Base-by-base conservation (phyloP, 495 filamentous ascomycete species). In the Clohesyomyces aquaticus region DNA sequence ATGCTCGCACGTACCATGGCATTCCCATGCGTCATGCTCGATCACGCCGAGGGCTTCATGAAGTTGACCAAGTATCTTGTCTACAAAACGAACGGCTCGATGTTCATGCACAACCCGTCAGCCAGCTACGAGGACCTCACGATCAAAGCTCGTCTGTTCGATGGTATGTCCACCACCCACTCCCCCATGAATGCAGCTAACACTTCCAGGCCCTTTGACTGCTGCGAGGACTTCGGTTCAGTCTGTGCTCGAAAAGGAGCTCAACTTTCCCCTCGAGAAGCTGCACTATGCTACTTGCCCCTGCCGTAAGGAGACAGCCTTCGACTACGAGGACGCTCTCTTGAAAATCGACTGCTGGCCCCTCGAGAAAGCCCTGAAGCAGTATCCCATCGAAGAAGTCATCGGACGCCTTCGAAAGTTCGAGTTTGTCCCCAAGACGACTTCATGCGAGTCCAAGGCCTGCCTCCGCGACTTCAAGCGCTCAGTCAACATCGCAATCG, bases 11-110 rank as follows among this genome's bases (percentile, higher is more conserved):
- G 56, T 10, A 35, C 22, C 18, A 25, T 60, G 6, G 43, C 46
- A 1, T 51, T 50, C 22, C 43, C 56, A 1, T 60, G 56, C 56
- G n/a, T 8, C n/a, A 11, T 50, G 3, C 48, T 60, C 26, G 56
- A 60, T 25, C 56, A 50, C 56, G 56, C 56, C 3, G 56, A 60
- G 41, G 56, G 56, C 27, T 60, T 60, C 45, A 51, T 51, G 45
- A 49, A 51, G 19, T 19, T 60, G 2, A 60, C 56, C 22, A 60
- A 60, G 18, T 60, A 50, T 25, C 56, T 60, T 28, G 56, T 28
- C 14, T 60, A 50, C 28, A 27, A 60, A 26, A 60, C 43, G 10
- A 46, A 48, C 21, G 53, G 23, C 28, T 21, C 14, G 12, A 19
- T 56, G 26, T 56, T 42, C 53, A 42, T 32, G 18, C 29, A 42